Conservation (phyloP, 805 yeast genomes). For the Candida stauntonica region DNA sequence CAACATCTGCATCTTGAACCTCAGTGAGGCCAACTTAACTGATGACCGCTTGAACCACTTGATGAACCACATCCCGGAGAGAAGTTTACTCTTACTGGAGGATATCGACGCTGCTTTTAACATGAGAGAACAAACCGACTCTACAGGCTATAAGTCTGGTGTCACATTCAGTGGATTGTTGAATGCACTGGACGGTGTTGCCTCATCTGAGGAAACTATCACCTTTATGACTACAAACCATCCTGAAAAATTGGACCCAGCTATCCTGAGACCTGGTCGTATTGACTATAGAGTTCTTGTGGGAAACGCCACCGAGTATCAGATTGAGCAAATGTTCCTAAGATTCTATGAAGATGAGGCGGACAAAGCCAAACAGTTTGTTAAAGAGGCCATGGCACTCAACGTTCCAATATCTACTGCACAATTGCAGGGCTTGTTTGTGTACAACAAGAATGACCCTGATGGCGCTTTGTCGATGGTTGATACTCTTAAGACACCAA, state of each 20-base stretch:
- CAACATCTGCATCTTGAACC: constrained; percentile 87
- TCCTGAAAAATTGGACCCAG: constrained; percentile 90
- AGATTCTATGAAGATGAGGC: constrained; percentile 72
- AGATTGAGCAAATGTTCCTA: constrained; percentile 78
- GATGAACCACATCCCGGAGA: constrained; percentile 92
- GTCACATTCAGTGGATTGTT: constrained; percentile 93
- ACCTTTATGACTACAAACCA: constrained; percentile 99
- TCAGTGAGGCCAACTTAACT: constrained; percentile 86
- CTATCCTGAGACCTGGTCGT: constrained; percentile 91
- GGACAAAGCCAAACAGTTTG: constrained; percentile 46
- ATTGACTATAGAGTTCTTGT: constrained; percentile 79
- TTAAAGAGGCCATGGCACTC: constrained; percentile 37
- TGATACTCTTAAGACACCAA: constrained; percentile 30
- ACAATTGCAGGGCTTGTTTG: constrained; percentile 92
- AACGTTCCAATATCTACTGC: constrained; percentile 78
- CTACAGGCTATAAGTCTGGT: constrained; percentile 76
- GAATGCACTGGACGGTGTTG: constrained; percentile 95
- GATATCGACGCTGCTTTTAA: constrained; percentile 96
- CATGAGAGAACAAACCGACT: constrained; percentile 69
- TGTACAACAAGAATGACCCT: constrained; percentile 83
- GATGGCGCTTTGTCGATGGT: constrained; percentile 68
- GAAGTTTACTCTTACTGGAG: constrained; percentile 80
- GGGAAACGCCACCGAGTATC: constrained; percentile 83
- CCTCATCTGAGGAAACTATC: constrained; percentile 93
- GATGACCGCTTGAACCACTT: constrained; percentile 92